Conservation (phyloP, 805 yeast species). For the Starmerella kuoi region DNA sequence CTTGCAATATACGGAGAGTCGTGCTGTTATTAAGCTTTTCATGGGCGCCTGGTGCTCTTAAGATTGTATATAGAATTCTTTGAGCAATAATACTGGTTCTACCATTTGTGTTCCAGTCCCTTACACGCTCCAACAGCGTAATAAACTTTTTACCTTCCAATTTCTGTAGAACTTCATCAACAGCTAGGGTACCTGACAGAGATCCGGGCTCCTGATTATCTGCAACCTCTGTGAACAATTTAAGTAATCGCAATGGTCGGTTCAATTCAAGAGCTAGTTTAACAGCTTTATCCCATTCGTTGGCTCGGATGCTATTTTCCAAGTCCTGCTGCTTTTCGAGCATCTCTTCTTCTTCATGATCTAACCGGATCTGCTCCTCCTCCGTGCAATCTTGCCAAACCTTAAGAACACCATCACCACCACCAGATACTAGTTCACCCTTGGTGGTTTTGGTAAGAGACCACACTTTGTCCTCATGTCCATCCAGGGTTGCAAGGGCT, state of each 20-base stretch:
- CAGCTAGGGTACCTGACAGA: slow-evolving; percentile 42
- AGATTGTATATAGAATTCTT: slow-evolving; percentile 52
- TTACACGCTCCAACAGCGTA: slow-evolving; percentile 54
- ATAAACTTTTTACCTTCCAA: slow-evolving; percentile 50
- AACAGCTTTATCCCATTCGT: slow-evolving; percentile 84
- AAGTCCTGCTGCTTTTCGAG: slow-evolving; percentile 86
- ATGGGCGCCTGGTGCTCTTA: slow-evolving; percentile 40
- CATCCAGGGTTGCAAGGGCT: slow-evolving; percentile 69
- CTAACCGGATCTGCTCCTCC: slow-evolving; percentile 45
- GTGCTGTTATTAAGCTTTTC: slow-evolving; percentile 50
- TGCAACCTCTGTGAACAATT: slow-evolving; percentile 53
- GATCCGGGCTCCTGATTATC: slow-evolving; percentile 38
- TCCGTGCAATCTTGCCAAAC: slow-evolving; percentile 84
- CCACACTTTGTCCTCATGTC: slow-evolving; percentile 92
- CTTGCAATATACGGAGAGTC: slow-evolving; percentile 55
- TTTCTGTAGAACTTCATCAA: slow-evolving; percentile 51
- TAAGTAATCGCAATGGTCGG: slow-evolving; percentile 80
- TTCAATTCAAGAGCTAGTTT: slow-evolving; percentile 71
- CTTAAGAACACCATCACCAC: slow-evolving; percentile 86
- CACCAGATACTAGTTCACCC: slow-evolving; percentile 64
- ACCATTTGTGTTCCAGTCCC: slow-evolving; percentile 93
- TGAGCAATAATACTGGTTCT: slow-evolving; percentile 73
- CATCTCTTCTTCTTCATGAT: slow-evolving; percentile 40
- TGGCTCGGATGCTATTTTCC: slow-evolving; percentile 54
- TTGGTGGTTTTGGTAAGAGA: slow-evolving; percentile 64